A percentile compares a stretch with the other conserved stretches of the same genome.
phyloP scores from a whole-genome alignment of 768 basidiomycete genomes.

The Kwoniella mangroviensis region DNA sequence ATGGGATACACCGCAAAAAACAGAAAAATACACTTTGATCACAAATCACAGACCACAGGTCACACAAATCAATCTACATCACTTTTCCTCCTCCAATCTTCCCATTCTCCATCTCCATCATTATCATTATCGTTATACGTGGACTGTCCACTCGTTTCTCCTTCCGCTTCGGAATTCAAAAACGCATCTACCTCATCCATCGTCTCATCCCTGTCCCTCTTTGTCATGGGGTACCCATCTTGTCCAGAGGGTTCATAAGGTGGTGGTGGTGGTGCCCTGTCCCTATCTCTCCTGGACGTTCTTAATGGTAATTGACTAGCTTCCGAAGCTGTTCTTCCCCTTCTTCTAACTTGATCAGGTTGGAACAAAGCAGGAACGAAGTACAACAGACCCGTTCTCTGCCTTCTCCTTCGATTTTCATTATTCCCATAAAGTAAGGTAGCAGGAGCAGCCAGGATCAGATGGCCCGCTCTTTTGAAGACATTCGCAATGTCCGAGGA shows the following conservation, averaged over 20 bases:
- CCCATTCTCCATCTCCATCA: slow-evolving; percentile 20
- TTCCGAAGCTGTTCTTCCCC: slow-evolving; percentile 42
- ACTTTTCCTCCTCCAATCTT: slow-evolving; percentile 17
- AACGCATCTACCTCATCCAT: slow-evolving; percentile 44
- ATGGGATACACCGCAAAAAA: background rate
- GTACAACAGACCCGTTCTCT: slow-evolving; percentile 39
- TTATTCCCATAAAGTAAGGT: slow-evolving; percentile 30
- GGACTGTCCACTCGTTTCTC: slow-evolving; percentile 10
- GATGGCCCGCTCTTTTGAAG: slow-evolving; percentile 42
- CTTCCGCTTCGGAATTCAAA: slow-evolving; percentile 21
- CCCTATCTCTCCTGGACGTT: slow-evolving; percentile 19
- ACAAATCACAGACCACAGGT: background rate
- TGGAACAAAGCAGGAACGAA: slow-evolving; percentile 47
- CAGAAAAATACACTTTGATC: slow-evolving; percentile 5
- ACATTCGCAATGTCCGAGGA: slow-evolving; percentile 36
- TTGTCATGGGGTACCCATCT: slow-evolving; percentile 1
- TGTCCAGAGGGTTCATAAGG: slow-evolving; percentile 36
- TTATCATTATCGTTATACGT: background rate
- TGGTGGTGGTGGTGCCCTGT: slow-evolving; percentile 28
- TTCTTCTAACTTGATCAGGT: slow-evolving; percentile 20
- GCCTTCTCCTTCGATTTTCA: background rate
- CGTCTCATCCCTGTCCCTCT: background rate
- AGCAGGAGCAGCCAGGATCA: slow-evolving; percentile 47
- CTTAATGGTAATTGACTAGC: slow-evolving; percentile 37
- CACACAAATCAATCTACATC: slow-evolving; percentile 5